phyloP scores from a whole-genome alignment of 2,329 filamentous ascomycete species.

The Xylariales sp. region DNA sequence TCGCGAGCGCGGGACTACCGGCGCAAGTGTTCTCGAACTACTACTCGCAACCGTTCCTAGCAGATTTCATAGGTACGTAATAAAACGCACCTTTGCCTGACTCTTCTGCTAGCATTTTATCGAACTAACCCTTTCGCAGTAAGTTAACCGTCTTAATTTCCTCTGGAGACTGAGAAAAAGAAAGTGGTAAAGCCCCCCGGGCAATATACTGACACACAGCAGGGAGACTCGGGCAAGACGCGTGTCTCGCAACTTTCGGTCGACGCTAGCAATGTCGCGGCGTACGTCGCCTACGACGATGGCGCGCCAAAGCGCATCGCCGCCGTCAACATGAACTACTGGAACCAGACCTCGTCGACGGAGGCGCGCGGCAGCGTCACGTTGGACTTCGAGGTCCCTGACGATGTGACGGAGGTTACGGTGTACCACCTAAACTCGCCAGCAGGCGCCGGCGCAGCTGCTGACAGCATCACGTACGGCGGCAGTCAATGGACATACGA shows the following conservation, averaged over 20 bases:
- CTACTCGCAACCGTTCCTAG: conserved; percentile 54
- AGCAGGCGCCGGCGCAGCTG: conserved; percentile 50
- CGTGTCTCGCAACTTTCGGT: conserved; percentile 42
- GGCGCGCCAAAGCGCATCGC: conserved; percentile 47
- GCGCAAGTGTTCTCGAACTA: conserved; percentile 53
- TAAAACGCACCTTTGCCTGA: neutral
- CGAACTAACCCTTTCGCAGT: conserved; percentile 25
- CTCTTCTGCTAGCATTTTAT: neutral
- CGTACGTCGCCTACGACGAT: conserved; percentile 49
- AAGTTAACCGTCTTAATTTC: neutral
- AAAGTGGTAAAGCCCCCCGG: neutral
- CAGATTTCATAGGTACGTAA: conserved; percentile 50
- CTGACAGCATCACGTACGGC: conserved; percentile 52
- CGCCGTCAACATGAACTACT: conserved; percentile 52
- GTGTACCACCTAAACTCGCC: conserved; percentile 51
- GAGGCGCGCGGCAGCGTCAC: conserved; percentile 40
- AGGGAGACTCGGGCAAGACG: conserved; percentile 45
- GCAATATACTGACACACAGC: neutral
- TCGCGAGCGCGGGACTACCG: conserved; percentile 44
- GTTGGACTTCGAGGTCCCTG: conserved; percentile 43
- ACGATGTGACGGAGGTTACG: conserved; percentile 38
- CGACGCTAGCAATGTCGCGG: conserved; percentile 41
- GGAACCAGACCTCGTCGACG: conserved; percentile 50
- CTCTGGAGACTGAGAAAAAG: neutral
- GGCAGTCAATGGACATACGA: conserved; percentile 54